Evolutionary conservation across 192 early-diverging fungal genomes (phyloP), one percentile per base, ranked within the genome.

Genomic region (Backusella sp.): DNA sequence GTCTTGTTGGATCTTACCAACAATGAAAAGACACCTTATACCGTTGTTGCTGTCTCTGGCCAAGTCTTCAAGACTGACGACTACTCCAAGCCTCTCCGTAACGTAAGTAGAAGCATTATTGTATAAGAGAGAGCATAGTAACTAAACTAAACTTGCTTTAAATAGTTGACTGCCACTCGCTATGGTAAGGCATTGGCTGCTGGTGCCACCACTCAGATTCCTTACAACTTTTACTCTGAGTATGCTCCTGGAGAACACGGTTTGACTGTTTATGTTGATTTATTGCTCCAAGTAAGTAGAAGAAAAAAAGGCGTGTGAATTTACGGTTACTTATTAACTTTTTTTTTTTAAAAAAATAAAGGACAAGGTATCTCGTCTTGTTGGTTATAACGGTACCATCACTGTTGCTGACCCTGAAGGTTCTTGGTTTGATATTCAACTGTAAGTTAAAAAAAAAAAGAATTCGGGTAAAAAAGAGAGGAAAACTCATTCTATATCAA

Each of bases 361-460:
- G 68, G 75, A 73, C 8, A 80, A 76, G 4, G 21, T 72, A 8
- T 66, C 69, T 49, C 80, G 80, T 69, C 80, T 79, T 21, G 75
- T 88, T 77, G 88, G 75, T n/a, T 88, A 83, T 75, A 81, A 81
- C 42, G 82, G 81, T 52, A 79, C 80, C 23, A 80, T 89, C 12
- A 80, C 78, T 41, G 69, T 89, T 26, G 71, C 73, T 73, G 86
- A 88, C 11, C 86, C 83, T 39, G 84, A 85, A 28, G 39, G 68
- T 44, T 87, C 88, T n/a, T 77, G 86, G 53, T 85, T 89, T 76
- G 88, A 89, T 79, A 52, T 87, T 49, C 86, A 89, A 79, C 80
- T 87, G 88, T 89, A 74, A 82, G 79, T 84, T 68, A n/a, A 19
- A 67, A 68, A 26, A 39, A 37, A 8, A 41, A 46, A 9, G 17